Percentiles rank a stretch among this genome's conserved stretches.
phyloP scores from a whole-genome alignment of 768 basidiomycete genomes.

The Boletus barrowsii region DNA sequence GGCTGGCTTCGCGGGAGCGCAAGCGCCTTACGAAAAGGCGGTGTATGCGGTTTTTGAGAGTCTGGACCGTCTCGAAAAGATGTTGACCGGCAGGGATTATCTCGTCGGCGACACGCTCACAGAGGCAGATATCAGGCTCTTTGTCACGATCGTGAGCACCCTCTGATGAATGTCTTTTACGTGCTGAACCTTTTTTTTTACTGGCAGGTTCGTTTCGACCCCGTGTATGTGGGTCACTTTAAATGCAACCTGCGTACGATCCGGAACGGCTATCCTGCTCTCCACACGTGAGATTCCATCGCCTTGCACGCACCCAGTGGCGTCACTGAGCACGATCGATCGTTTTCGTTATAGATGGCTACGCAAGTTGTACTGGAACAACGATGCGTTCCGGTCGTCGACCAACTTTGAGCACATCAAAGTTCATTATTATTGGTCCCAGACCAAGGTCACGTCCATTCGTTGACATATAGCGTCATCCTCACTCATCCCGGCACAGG shows the following conservation, averaged over 20 bases:
- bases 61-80: constrained; percentile 77
- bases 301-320: background rate
- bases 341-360: constrained; percentile 56
- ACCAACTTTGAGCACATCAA: constrained; percentile 85
- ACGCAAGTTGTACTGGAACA: constrained; percentile 88
- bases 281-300: constrained; percentile 47
- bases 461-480: background rate
- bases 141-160: constrained; percentile 79
- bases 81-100: constrained; percentile 76
- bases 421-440: constrained; percentile 40
- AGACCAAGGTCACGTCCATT: constrained; percentile 16
- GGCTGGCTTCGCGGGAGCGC: constrained; percentile 80
- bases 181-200: no score
- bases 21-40: constrained; percentile 76
- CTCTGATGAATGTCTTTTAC: background rate
- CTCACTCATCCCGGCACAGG: constrained; percentile 37
- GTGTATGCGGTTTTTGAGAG: constrained; percentile 72
- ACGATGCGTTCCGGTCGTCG: constrained; percentile 79
- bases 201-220: constrained; percentile 78
- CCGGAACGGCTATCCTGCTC: constrained; percentile 81
- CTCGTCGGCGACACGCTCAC: constrained; percentile 82
- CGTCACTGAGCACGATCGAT: background rate
- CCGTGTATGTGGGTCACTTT: constrained; percentile 89
- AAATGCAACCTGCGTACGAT: constrained; percentile 89
- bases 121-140: constrained; percentile 83